phyloP scores from a whole-genome alignment of 805 yeast species.

The Suhomyces emberorum region DNA sequence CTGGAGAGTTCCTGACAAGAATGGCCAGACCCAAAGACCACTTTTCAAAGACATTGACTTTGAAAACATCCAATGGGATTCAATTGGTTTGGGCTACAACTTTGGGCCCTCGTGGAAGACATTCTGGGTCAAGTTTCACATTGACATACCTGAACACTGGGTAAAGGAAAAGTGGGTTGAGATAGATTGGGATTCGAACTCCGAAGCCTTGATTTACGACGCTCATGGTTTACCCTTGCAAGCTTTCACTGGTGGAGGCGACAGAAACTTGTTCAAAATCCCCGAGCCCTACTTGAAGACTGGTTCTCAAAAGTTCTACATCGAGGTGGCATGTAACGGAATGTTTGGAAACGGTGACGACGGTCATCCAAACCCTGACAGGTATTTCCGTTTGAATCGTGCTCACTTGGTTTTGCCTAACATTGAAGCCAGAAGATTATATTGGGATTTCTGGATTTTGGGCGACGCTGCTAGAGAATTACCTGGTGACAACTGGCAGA shows the following conservation, averaged over 20 bases:
- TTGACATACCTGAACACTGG: conserved; percentile 66
- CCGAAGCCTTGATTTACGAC: conserved; percentile 80
- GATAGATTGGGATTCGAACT: conserved; percentile 80
- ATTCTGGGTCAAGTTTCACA: conserved; percentile 79
- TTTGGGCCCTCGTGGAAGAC: conserved; percentile 98
- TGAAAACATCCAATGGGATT: conserved; percentile 44
- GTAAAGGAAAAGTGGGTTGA: conserved; percentile 47
- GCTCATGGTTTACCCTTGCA: conserved; percentile 65
- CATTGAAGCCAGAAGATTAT: conserved; percentile 71
- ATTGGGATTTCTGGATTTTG: conserved; percentile 80
- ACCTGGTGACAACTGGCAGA: conserved; percentile 72
- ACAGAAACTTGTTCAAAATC: conserved; percentile 68
- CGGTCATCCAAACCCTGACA: conserved; percentile 71
- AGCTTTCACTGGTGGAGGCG: conserved; percentile 86
- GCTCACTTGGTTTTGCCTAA: conserved; percentile 85
- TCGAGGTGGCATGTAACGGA: conserved; percentile 91
- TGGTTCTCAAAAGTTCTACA: conserved; percentile 61
- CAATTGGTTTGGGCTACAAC: conserved; percentile 64
- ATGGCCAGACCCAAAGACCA: conserved; percentile 55
- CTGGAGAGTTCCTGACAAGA: conserved; percentile 65
- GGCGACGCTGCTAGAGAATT: conserved; percentile 91
- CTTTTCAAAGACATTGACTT: conserved; percentile 55
- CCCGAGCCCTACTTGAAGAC: conserved; percentile 46
- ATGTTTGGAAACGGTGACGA: conserved; percentile 75
- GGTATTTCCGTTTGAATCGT: conserved; percentile 60